phyloP scores from a whole-genome alignment of 345 rosid species.

The Hibiscus trionum region DNA sequence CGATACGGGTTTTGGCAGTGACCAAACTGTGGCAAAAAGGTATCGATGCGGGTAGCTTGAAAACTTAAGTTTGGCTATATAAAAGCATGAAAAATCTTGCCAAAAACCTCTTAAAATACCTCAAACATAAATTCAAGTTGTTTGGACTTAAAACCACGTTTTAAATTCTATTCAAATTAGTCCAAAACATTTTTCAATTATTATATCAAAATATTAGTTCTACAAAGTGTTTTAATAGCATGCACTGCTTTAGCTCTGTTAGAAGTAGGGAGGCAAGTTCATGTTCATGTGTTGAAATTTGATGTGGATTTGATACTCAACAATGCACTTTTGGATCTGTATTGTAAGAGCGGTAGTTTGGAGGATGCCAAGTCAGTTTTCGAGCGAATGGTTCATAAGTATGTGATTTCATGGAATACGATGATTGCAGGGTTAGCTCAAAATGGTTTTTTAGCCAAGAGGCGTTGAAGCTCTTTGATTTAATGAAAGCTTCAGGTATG shows the following conservation, averaged over 20 bases:
- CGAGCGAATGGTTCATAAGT: conserved; percentile 29
- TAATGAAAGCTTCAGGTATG: conserved; percentile 34
- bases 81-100: no score
- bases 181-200: no score
- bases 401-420: conserved; percentile 45
- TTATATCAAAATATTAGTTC: no score
- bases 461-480: conserved; percentile 40
- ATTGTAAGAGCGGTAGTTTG: conserved; percentile 45
- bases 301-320: conserved; percentile 41
- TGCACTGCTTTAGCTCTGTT: conserved; percentile 41
- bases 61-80: no score
- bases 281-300: conserved; percentile 47
- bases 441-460: conserved; percentile 47
- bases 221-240: conserved; percentile 42
- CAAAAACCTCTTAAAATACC: no score
- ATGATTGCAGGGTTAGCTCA: conserved; percentile 27
- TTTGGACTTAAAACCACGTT: no score
- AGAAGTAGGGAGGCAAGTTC: conserved; percentile 48
- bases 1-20: no score
- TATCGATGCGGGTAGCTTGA: no score
- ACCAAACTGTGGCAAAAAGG: no score
- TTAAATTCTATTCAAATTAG: no score
- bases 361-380: conserved; percentile 43
- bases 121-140: no score
- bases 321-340: conserved; percentile 54